A percentile compares a stretch with the other conserved stretches of the same genome.
Evolutionary conservation across 2,329 filamentous ascomycete species (phyloP).

Genomic region (Thielaviopsis ethacetica): DNA sequence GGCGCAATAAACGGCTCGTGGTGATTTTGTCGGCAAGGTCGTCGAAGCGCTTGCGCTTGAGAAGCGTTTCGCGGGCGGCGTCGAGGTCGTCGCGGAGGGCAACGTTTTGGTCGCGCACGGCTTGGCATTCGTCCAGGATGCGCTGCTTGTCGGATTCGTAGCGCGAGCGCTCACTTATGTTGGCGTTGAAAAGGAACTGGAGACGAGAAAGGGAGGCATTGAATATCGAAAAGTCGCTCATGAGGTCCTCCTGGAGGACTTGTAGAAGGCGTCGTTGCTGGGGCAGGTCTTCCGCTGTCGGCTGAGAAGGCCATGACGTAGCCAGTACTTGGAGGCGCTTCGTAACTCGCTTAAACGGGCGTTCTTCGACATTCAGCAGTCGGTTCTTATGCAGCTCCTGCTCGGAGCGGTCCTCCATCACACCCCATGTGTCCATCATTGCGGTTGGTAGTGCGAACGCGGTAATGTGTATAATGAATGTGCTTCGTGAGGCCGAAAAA

Average conservation of each 20-base stretch:
- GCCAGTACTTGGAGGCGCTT: conserved; percentile 48
- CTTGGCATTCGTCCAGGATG: conserved; percentile 63
- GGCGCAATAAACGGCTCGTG: conserved; percentile 59
- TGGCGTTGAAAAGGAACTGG: conserved; percentile 72
- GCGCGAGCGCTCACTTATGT: conserved; percentile 64
- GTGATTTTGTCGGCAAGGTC: conserved; percentile 77
- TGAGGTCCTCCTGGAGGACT: conserved; percentile 68
- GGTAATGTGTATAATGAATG: neutral
- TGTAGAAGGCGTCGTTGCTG: conserved; percentile 31
- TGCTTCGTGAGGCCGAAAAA: neutral
- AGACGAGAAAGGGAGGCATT: conserved; percentile 75
- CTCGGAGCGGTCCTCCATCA: conserved; percentile 61
- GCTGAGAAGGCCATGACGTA: conserved; percentile 41
- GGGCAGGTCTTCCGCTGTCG: conserved; percentile 33
- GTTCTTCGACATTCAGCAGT: conserved; percentile 79
- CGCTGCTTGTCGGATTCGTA: conserved; percentile 67
- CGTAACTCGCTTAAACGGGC: conserved; percentile 76
- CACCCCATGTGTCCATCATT: conserved; percentile 37
- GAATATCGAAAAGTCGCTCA: conserved; percentile 77
- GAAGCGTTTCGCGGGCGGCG: conserved; percentile 56
- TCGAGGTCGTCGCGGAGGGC: conserved; percentile 60
- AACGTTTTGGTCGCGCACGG: conserved; percentile 59
- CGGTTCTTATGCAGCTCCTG: conserved; percentile 76
- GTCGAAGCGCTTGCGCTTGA: conserved; percentile 72
- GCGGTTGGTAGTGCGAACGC: neutral